Evolutionary conservation across 2,329 filamentous ascomycete genomes (phyloP), one percentile per base, ranked within the genome.

Genomic region (Exophiala spinifera): DNA sequence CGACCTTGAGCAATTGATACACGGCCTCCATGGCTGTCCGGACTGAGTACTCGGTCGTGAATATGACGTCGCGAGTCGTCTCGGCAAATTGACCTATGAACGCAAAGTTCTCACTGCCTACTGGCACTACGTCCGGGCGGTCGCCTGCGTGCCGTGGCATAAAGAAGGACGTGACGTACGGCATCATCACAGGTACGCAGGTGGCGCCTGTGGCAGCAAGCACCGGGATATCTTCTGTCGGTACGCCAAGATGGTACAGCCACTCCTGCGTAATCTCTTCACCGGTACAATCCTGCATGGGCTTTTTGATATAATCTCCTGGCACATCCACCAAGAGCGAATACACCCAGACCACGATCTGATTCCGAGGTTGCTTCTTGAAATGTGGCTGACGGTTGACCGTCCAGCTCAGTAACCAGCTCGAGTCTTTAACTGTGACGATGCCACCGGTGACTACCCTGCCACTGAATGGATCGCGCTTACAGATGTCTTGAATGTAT

Each of bases 321-420:
- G 60, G 47, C 34, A 63, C 57, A 14, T 69, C 67, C 1, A 72
- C 70, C n/a, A 69, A 67, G n/a, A 74, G 64, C 2, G 67, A 68
- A 50, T 72, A 74, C 4, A 72, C 71, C 72, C 73, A 74, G 40
- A 75, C 63, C 6, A 73, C 69, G 15, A 68, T 63, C 25, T 69
- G 63, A 36, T 64, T 57, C 42, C 53, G 37, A 4, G 67, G 65
- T 51, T 76, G 74, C 31, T 66, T 65, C 23, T 67, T 62, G 55
- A 76, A 75, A 51, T 75, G 66, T 6, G 72, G 74, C 49, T 77
- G 74, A 10, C 63, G 64, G 15, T 73, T 73, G 40, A 76, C 63
- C 2, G 68, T 71, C 49, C 74, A 66, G 51, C 63, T 72, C 34
- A 77, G 47, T 1, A 72, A 59, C 75, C 74, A 77, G 7, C 63